Evolutionary conservation across 2,329 filamentous ascomycete genomes (phyloP).

Genomic region (Cytospora mali): DNA sequence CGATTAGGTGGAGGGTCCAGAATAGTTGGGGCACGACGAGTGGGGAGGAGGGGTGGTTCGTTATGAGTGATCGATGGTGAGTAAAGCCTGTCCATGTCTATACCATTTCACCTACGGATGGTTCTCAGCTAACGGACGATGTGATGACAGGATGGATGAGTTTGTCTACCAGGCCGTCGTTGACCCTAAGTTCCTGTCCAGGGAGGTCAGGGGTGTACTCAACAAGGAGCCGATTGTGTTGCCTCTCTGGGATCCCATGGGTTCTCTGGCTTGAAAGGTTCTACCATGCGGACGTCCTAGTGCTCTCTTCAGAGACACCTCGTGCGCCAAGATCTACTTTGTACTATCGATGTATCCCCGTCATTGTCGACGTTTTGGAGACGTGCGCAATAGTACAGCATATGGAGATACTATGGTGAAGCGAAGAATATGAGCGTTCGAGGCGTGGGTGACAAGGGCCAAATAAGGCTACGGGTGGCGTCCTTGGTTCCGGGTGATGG

Average conservation of each 20-base stretch:
- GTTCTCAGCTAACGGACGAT: not conserved
- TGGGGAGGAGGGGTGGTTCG: conserved; percentile 82
- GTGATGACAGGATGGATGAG: conserved; percentile 58
- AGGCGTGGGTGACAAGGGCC: not conserved
- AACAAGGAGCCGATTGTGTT: conserved; percentile 70
- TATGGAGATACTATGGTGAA: not conserved
- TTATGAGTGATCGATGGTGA: conserved; percentile 78
- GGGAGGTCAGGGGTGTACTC: conserved; percentile 70
- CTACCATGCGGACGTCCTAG: not conserved
- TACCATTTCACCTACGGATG: not conserved
- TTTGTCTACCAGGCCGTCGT: conserved; percentile 88
- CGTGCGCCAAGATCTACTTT: not conserved
- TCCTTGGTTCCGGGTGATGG: not conserved
- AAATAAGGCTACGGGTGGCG: not conserved
- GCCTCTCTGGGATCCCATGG: conserved; percentile 82
- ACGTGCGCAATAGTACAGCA: not conserved
- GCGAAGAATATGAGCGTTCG: not conserved
- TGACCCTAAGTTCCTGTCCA: conserved; percentile 67
- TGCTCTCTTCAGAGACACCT: not conserved
- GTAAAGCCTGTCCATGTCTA: not conserved
- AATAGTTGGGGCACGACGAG: conserved; percentile 76
- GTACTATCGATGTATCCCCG: not conserved
- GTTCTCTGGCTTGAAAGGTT: conserved; percentile 61
- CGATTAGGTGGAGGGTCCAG: conserved; percentile 81
- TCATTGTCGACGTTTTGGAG: not conserved